phyloP scores from a whole-genome alignment of 345 rosid species.

The Salix udensis region DNA sequence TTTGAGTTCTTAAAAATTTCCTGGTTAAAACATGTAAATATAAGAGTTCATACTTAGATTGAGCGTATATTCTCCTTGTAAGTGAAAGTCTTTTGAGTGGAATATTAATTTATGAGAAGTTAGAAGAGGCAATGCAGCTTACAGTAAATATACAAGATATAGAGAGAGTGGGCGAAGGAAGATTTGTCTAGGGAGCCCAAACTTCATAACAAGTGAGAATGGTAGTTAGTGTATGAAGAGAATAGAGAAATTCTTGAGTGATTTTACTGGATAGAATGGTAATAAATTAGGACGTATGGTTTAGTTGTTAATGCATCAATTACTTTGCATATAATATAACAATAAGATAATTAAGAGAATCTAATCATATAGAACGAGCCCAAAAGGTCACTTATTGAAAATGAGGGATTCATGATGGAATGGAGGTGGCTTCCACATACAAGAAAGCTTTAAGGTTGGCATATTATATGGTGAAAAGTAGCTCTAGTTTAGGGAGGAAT shows the following conservation, averaged over 20 bases:
- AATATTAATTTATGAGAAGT: not conserved
- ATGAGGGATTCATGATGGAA: not conserved
- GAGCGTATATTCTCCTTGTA: not conserved
- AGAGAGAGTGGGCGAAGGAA: not conserved
- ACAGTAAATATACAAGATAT: too few species aligned
- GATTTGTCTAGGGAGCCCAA: not conserved
- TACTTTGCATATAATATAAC: not conserved
- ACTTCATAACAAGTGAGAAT: not conserved
- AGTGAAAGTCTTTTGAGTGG: not conserved
- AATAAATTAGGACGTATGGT: not conserved
- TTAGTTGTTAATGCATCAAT: not conserved
- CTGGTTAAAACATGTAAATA: not conserved
- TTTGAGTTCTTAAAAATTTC: not conserved
- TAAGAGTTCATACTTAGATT: not conserved
- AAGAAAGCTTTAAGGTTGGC: not conserved
- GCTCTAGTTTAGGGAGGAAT: not conserved
- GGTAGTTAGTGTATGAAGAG: not conserved
- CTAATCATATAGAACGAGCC: not conserved
- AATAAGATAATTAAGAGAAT: not conserved
- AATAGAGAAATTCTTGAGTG: not conserved
- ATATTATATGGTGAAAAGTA: not conserved
- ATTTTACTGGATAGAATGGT: not conserved
- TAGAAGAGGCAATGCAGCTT: not conserved
- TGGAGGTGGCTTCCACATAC: not conserved
- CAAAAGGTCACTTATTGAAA: not conserved